Evolutionary conservation across 2,329 filamentous ascomycete genomes (phyloP), one percentile per base, ranked within the genome.

Genomic region (Zymoseptoria tritici): DNA sequence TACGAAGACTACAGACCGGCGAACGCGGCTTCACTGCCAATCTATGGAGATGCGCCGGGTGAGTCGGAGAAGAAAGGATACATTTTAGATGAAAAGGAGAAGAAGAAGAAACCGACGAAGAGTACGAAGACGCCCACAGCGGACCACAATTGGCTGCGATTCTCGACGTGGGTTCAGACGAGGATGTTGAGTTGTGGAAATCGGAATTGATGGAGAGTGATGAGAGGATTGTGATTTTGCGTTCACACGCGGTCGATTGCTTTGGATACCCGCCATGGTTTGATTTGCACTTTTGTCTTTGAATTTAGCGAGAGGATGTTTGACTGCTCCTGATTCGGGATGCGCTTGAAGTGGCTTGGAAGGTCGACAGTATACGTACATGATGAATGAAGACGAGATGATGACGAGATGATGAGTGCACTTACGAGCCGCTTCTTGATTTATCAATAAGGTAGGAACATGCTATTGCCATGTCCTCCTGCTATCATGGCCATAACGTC

Each of bases 121-220:
- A 24, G 13, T 16, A 31, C n/a, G 16, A 24, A n/a, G n/a, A 31
- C 22, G 22, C 56, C 49, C 58, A 56, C 52, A 31, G 11, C 26
- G 19, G 56, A 60, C 56, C 62, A 64, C 29, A 70, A 75, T 21
- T 84, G 81, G 81, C 74, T 82, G 60, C 74, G 79, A 22, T 83
- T 84, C 67, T 72, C 83, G 57, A 81, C 81, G 1, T 84, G 82
- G 82, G 73, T 83, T 61, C 77, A 79, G 67, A 84, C 81, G 31
- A 75, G 81, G 60, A 69, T 84, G 59, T 77, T 83, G 64, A 80
- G 81, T 64, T 75, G 82, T 60, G 74, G 75, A 2, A 58, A 57
- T 9, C 59, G 57, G 52, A 59, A 49, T 42, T 46, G 57, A 57
- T 24, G 56, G 46, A 49, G 21, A 11, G 13, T 56, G 42, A 6